A percentile compares a stretch with the other conserved stretches of the same genome.
These are phyloP conservation scores for Boletus speciosus DNA, from an alignment of 768 basidiomycete species.

Conservation along the genomic window DNA sequence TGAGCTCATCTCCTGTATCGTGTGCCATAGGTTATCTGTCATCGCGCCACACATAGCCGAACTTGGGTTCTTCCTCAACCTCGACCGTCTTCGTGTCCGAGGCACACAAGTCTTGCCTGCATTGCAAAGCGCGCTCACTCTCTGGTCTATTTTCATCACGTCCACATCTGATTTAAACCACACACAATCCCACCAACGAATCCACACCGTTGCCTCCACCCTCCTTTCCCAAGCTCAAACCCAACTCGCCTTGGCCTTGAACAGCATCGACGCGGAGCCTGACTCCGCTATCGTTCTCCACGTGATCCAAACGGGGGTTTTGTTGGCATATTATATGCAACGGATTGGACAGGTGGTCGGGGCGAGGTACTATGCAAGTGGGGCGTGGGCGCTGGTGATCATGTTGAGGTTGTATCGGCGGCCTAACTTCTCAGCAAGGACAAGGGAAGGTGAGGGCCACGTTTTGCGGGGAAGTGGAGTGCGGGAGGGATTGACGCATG, in stretches of 20 bases:
- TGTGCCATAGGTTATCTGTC: conserved; percentile 16
- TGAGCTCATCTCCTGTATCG: neutral
- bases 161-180: conserved; percentile 31
- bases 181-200: conserved; percentile 24
- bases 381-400: conserved; percentile 44
- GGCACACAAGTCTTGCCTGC: conserved; percentile 44
- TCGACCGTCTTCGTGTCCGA: conserved; percentile 42
- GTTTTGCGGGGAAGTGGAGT: neutral
- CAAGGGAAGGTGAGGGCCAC: neutral
- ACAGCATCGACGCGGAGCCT: conserved; percentile 31
- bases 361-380: conserved; percentile 54
- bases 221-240: conserved; percentile 50
- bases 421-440: neutral
- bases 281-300: conserved; percentile 44
- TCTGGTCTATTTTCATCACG: conserved; percentile 54
- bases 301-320: conserved; percentile 57
- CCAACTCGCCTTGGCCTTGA: conserved; percentile 42
- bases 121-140: conserved; percentile 46
- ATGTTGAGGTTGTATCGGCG: conserved; percentile 45
- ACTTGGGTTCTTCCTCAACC: conserved; percentile 66
- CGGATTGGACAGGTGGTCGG: conserved; percentile 56
- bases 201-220: conserved; percentile 6
- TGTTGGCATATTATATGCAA: conserved; percentile 66
- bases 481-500: neutral
- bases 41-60: conserved; percentile 57